These are phyloP conservation scores for Saturnispora diversa DNA, from an alignment of 805 yeast genomes.

Conservation along the genomic window DNA sequence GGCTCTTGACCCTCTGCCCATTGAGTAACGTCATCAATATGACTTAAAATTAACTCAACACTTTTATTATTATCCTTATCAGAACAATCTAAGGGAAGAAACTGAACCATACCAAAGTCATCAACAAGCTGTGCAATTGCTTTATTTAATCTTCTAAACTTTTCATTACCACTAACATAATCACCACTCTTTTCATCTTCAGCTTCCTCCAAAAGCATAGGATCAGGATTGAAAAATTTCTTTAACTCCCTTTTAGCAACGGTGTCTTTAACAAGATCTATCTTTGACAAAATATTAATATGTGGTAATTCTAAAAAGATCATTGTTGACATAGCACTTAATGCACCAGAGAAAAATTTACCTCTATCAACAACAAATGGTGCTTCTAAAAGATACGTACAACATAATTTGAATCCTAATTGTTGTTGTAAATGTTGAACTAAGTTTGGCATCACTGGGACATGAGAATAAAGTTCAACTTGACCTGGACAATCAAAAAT, in stretches of 20 bases:
- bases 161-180: slow-evolving; percentile 37
- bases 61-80: slow-evolving; percentile 57
- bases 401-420: slow-evolving; percentile 82
- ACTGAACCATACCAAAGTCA: slow-evolving; percentile 98
- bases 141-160: slow-evolving; percentile 62
- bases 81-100: slow-evolving; percentile 72
- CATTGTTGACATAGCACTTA: slow-evolving; percentile 98
- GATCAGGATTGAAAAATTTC: slow-evolving; percentile 86
- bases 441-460: slow-evolving; percentile 85
- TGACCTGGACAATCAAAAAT: slow-evolving; percentile 98
- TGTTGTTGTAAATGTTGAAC: slow-evolving; percentile 76
- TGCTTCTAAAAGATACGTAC: slow-evolving; percentile 86
- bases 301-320: slow-evolving; percentile 91
- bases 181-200: slow-evolving; percentile 22
- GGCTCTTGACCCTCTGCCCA: slow-evolving; percentile 98
- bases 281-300: slow-evolving; percentile 77
- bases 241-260: slow-evolving; percentile 70
- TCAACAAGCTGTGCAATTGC: slow-evolving; percentile 87
- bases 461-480: slow-evolving; percentile 88
- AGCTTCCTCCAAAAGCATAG: slow-evolving; percentile 54
- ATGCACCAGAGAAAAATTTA: slow-evolving; percentile 90
- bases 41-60: slow-evolving; percentile 75
- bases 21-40: slow-evolving; percentile 94
- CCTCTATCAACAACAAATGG: slow-evolving; percentile 86
- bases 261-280: slow-evolving; percentile 78